Conservation (phyloP, 257 asterid species). For the Scutellaria minor region DNA sequence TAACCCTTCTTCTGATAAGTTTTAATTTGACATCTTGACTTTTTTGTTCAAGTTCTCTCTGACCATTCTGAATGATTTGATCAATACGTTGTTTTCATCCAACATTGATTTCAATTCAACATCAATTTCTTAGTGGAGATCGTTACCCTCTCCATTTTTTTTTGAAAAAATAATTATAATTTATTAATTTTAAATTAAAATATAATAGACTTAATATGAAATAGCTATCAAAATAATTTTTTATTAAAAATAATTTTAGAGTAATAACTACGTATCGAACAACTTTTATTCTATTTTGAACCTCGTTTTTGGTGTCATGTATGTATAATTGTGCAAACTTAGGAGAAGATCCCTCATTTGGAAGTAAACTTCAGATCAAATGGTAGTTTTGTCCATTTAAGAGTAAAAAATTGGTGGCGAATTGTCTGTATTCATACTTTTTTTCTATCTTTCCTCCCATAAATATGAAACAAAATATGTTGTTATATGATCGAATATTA, state of each 20-base stretch:
- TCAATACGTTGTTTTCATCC: background rate
- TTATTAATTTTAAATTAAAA: background rate
- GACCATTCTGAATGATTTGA: background rate
- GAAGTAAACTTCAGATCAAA: background rate
- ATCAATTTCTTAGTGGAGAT: background rate
- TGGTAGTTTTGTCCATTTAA: background rate
- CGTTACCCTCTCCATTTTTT: too few species aligned
- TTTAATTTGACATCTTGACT: background rate
- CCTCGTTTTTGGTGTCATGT: background rate
- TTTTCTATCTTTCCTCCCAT: too few species aligned
- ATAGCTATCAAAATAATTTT: too few species aligned
- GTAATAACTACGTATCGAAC: background rate
- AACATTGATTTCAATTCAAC: background rate
- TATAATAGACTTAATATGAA: background rate
- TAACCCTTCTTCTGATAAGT: too few species aligned
- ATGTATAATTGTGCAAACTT: constrained; percentile 10
- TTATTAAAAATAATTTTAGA: background rate
- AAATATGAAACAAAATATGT: background rate
- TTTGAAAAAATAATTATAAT: background rate
- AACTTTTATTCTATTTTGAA: background rate
- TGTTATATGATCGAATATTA: too few species aligned
- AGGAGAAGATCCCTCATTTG: background rate
- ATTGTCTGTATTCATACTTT: too few species aligned
- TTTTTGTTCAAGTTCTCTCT: too few species aligned
- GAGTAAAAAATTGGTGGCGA: background rate